Evolutionary conservation across 2,329 filamentous ascomycete species (phyloP), one percentile per base, ranked within the genome.

Genomic region (Penicillium sp.): DNA sequence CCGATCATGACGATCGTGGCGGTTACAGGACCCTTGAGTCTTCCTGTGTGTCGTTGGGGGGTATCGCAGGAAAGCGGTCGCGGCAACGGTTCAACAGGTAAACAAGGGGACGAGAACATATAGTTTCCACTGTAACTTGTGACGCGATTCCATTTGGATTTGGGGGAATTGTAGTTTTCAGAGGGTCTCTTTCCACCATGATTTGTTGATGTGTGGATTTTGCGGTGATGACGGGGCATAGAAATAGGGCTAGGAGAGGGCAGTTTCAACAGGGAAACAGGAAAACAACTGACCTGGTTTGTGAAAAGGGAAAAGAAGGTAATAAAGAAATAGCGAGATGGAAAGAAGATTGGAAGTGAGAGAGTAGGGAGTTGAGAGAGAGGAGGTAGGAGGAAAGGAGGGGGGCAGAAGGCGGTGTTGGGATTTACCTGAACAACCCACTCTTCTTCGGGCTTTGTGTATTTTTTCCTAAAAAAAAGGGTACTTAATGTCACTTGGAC

Each of bases 371-470:
- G 49, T 48, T 54, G 48, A 60, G 56, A 63, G 56, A 58, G 56
- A 60, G 49, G 53, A 52, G 46, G 54, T 47, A 46, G 50, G 55
- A 50, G 50, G 58, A 52, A 56, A 50, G 54, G 41, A 58, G 61
- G 60, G 63, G 63, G 59, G 62, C 52, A 67, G 59, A 65, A 61
- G 61, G 59, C 61, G 64, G 63, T 62, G 62, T 62, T 66, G 63
- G 63, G 63, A 65, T 62, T 65, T 65, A 61, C 52, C 56, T 53
- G 52, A 55, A 45, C 53, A 57, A 55, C 55, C 55, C 57, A 54
- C 46, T 55, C 42, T 38, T 41, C 17, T 50, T 51, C 33, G 19
- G 47, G 19, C 16, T 50, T 43, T 25, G 26, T 50, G 22, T 22
- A 22, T 22, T 22, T 22, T 22, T 22, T 22, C 22, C 4, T 3